Base-by-base conservation (phyloP, 495 filamentous ascomycete genomes). In the Talaromyces thailandensis region DNA sequence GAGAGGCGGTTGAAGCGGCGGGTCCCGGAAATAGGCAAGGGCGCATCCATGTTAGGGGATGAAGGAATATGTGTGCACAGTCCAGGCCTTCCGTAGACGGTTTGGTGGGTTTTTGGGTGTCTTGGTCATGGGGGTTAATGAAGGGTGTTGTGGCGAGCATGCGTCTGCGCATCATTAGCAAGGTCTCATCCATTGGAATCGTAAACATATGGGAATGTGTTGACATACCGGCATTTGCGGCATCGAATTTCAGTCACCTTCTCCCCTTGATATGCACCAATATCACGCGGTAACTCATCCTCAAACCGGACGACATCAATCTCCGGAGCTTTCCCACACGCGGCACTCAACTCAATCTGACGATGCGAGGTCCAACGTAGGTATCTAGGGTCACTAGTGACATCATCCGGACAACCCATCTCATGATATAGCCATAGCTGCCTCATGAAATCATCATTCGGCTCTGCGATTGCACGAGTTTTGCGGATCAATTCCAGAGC, bases 31-130 rank as follows among this genome's bases (percentile, higher is more conserved):
- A 79, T 14, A 98, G 82, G 65, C 85, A 86, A 0, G 86, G 79
- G 2, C 88, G 84, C 94, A 98, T 98, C 95, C 93, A 98, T 21
- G 87, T 89, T 21, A 98, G 80, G 2, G 92, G 91, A 61, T 96
- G 91, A 59, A 98, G 70, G 73, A 96, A 97, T 64, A 91, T 81
- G 69, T 98, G 94, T 5, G 88, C 85, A 67, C 93, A 98, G 26
- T 74, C 68, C 32, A 70, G 9, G 14, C 6, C 7, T 24, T 35
- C 61, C 66, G 62, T 16, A 14, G 51, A 26, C 18, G 21, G 21
- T 57, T 12, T 67, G 56, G 56, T 53, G 31, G 14, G 9, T 11
- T n/a, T 63, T 43, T 73, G 29, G 11, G 65, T 62, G 50, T 68
- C 56, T 56, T 73, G 65, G 26, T 72, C 71, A 70, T 91, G 88